phyloP scores from a whole-genome alignment of 2,329 filamentous ascomycete genomes.

The Trichoderma atrobrunneum region DNA sequence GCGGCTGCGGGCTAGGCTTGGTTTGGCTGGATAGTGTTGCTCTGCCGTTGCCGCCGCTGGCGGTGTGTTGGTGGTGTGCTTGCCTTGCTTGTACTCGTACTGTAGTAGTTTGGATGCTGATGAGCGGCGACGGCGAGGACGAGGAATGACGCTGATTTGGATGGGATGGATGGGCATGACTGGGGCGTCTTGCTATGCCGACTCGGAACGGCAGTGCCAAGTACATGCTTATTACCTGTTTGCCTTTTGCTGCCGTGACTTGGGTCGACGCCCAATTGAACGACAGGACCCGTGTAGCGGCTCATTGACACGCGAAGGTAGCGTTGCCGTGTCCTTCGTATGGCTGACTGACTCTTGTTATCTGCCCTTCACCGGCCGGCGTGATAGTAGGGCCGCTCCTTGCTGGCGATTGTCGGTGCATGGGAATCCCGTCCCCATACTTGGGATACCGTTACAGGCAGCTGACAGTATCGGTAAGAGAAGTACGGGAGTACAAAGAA shows the following conservation, averaged over 20 bases:
- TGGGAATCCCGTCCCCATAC: neutral
- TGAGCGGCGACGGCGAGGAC: conserved; percentile 10
- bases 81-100: neutral
- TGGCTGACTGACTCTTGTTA: neutral
- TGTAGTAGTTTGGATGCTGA: neutral
- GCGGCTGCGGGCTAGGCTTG: neutral
- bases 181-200: conserved; percentile 11
- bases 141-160: conserved; percentile 14
- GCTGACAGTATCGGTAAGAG: conserved; percentile 8
- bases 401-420: neutral
- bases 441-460: neutral
- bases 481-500: conserved; percentile 15
- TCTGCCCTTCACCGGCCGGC: neutral
- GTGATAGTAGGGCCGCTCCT: neutral
- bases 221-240: neutral
- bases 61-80: conserved; percentile 5
- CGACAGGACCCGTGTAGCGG: neutral
- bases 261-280: neutral
- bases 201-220: neutral
- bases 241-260: neutral
- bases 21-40: neutral
- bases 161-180: neutral
- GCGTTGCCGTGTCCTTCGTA: neutral
- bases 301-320: neutral
- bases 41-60: conserved; percentile 11